phyloP scores from a whole-genome alignment of 805 yeast genomes.

The Metschnikowia peoriensis region DNA sequence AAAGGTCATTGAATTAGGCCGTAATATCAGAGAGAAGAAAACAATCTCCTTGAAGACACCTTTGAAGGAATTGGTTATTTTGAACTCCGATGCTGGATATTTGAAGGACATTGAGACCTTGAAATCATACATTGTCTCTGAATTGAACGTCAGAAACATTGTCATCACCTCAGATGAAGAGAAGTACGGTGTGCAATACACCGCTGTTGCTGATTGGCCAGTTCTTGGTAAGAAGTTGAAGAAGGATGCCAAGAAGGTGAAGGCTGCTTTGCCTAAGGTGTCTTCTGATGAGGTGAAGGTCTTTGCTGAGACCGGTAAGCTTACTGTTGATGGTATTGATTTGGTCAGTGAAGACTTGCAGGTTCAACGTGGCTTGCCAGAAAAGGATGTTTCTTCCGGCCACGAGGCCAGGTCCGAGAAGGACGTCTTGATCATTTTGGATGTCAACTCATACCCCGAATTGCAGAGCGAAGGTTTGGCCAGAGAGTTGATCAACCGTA shows the following conservation, averaged over 20 bases:
- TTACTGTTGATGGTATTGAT: constrained; percentile 86
- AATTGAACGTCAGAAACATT: constrained; percentile 86
- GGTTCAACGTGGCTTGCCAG: constrained; percentile 87
- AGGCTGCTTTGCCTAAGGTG: constrained; percentile 84
- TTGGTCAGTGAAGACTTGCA: constrained; percentile 85
- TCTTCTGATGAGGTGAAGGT: constrained; percentile 79
- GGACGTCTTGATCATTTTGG: constrained; percentile 87
- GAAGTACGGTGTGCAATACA: constrained; percentile 87
- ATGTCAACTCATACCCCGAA: constrained; percentile 82
- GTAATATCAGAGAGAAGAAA: constrained; percentile 96
- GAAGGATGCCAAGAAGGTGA: constrained; percentile 89
- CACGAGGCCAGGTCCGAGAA: constrained; percentile 85
- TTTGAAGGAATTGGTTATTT: constrained; percentile 78
- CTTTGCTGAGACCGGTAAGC: constrained; percentile 68
- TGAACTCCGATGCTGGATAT: constrained; percentile 75
- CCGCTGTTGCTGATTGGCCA: constrained; percentile 98
- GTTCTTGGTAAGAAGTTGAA: constrained; percentile 95
- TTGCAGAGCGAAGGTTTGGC: constrained; percentile 92
- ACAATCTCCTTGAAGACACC: constrained; percentile 93
- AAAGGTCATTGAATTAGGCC: constrained; percentile 91
- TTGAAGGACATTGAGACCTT: constrained; percentile 75
- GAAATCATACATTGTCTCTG: constrained; percentile 79
- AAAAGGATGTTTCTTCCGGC: constrained; percentile 58
- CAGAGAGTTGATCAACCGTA: constrained; percentile 94
- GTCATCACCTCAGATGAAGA: constrained; percentile 87